Evolutionary conservation across 2,329 filamentous ascomycete species (phyloP).

Genomic region (Metarhizium robertsii): DNA sequence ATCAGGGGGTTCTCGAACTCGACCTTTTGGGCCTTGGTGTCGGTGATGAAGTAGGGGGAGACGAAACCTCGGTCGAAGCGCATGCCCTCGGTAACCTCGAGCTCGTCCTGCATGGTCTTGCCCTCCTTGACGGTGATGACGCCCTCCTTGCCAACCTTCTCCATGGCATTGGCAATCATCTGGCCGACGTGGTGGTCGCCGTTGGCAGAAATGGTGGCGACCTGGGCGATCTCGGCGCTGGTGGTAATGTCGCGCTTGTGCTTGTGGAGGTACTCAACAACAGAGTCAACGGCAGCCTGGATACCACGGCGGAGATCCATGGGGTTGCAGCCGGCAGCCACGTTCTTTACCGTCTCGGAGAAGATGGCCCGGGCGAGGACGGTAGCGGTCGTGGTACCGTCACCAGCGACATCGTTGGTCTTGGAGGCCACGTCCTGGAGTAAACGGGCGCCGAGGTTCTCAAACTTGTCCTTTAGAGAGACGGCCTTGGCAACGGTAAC

Average conservation of each 20-base stretch:
- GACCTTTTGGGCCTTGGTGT: conserved; percentile 96
- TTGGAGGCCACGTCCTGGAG: conserved; percentile 98
- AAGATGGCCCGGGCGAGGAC: conserved; percentile 97
- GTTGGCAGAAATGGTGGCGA: conserved; percentile 96
- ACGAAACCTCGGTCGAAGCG: conserved; percentile 98
- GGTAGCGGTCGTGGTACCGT: conserved; percentile 96
- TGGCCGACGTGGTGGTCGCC: conserved; percentile 91
- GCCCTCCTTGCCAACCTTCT: conserved; percentile 99
- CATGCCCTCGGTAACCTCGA: conserved; percentile 99
- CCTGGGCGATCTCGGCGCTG: conserved; percentile 92
- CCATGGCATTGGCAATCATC: conserved; percentile 97
- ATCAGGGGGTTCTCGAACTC: conserved; percentile 99
- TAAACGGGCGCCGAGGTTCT: conserved; percentile 95
- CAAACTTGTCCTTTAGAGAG: conserved; percentile 94
- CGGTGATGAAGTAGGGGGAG: conserved; percentile 99
- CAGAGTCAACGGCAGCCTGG: conserved; percentile 89
- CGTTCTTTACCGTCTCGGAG: conserved; percentile 99
- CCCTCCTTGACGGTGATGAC: conserved; percentile 99
- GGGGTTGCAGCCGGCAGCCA: conserved; percentile 97
- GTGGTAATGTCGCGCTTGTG: conserved; percentile 99
- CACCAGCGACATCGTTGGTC: conserved; percentile 98
- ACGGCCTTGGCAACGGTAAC: conserved; percentile 86
- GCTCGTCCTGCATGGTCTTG: conserved; percentile 95
- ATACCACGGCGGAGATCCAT: conserved; percentile 98
- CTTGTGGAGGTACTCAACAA: conserved; percentile 86